Base-by-base conservation (phyloP, 495 filamentous ascomycete genomes). In the Darksidea phi region DNA sequence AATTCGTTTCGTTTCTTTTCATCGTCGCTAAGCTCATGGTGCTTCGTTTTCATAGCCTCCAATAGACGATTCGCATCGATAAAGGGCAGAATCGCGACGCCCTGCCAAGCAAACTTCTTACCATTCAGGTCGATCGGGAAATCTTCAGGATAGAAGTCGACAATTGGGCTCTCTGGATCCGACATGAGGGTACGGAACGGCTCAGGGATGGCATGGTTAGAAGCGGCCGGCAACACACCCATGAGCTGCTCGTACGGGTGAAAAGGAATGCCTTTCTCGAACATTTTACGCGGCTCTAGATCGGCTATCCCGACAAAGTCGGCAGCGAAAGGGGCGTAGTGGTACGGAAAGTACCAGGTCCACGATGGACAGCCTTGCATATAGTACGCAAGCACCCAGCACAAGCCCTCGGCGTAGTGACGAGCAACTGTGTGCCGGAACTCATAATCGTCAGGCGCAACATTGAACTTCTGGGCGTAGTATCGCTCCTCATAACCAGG, bases 281-380 rank as follows among this genome's bases (percentile, higher is more conserved):
- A 99, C 18, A 32, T 42, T 18, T 79, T 77, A 64, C 95, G 81
- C 36, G 61, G 54, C 18, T 85, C 80, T 76, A 96, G 85, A 52
- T 92, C 84, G 47, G 73, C 82, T 32, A 99, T 79, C 50, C 94
- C 88, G 51, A 86, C 85, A 71, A 99, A 99, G 73, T 99, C 94
- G 45, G 91, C 88, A 0, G 95, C 94, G 75, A 97, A 97, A 11
- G 94, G 94, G 4, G 94, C 95, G 69, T 99, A 99, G 72, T 99
- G 94, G 70, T 97, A 93, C 1, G 94, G 94, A 69, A 96, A 99
- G 70, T 91, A 99, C 94, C 94, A 99, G 50, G 87, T 93, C 94
- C 95, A 97, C 1, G 90, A 95, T 11, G 95, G 90, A 68, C 94
- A 97, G 17, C 95, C 94, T 73, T 99, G 94, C 72, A 96, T 95